Base-by-base conservation (phyloP, 2,329 filamentous ascomycete genomes). In the Knoxdaviesia proteae region DNA sequence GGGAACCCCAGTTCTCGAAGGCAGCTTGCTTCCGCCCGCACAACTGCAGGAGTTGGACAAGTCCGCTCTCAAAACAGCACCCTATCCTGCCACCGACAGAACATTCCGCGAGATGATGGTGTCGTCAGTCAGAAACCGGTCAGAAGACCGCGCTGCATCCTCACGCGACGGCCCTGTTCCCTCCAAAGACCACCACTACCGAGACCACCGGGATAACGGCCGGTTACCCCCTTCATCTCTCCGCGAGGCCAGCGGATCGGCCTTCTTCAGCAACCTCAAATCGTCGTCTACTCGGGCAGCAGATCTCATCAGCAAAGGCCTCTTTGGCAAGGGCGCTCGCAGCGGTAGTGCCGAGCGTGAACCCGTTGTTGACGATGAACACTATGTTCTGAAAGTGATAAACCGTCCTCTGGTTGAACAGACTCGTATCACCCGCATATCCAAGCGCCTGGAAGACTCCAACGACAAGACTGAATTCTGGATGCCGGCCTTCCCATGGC, bases 381-480 rank as follows among this genome's bases (percentile, higher is more conserved):
- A 84, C 52, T 94, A 94, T 53, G 69, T 80, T 43, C 69, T 86
- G 52, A 84, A 80, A 51, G 77, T 93, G 38, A 84, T 96, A 56
- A 93, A 90, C 52, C 65, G 82, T 41, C 84, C 86, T 1, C 64
- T 96, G 32, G 69, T 93, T 31, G 80, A 94, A 56, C 88, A 96
- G 60, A 87, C 87, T 6, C 76, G 88, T n/a, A 67, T 77, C 48
- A 94, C 88, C 0, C 74, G 88, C 48, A 94, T 96, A 55, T 92
- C 86, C 6, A 92, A 88, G 59, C 75, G 80, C 32, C 64, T 96
- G 38, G 84, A 92, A 54, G 75, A 82, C 47, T 94, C 87, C 7
- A 74, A 79, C 47, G 88, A 96, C 55, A 94, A 94, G 66, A 96
- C 88, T 0, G 88, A 94, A 54, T 96, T 92, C 55, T 96, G 88